Percentiles rank a stretch among this genome's conserved stretches.
Conservation (phyloP, 495 filamentous ascomycete genomes). For the Tuber borchii region DNA sequence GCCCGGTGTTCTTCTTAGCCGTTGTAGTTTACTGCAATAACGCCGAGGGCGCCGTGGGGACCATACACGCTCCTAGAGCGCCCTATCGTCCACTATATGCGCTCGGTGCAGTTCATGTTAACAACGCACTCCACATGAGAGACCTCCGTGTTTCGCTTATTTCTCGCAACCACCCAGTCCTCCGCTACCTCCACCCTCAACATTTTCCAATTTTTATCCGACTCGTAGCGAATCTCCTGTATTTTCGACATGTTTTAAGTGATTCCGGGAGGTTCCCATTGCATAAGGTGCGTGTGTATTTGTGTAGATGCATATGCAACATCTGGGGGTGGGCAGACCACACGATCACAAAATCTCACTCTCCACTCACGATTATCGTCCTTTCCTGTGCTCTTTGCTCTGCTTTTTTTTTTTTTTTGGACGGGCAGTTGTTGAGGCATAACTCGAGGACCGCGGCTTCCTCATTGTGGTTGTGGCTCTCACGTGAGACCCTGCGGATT, state of each 20-base stretch:
- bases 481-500: background rate
- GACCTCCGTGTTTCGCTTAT: background rate
- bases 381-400: background rate
- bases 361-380: background rate
- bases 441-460: background rate
- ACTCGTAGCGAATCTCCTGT: background rate
- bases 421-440: background rate
- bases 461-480: background rate
- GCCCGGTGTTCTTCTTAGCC: background rate
- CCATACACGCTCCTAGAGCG: background rate
- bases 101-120: background rate
- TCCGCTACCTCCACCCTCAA: background rate
- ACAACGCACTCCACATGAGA: background rate
- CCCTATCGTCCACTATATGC: background rate
- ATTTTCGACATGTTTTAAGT: background rate
- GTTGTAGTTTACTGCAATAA: background rate
- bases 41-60: background rate
- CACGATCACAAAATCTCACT: background rate
- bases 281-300: background rate
- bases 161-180: background rate
- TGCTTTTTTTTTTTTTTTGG: background rate
- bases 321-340: background rate
- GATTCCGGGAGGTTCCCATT: background rate
- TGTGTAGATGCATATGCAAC: background rate
- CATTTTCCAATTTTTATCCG: background rate